Evolutionary conservation across 2,329 filamentous ascomycete genomes (phyloP), one percentile per base, ranked within the genome.

Genomic region (Escovopsis sp.): DNA sequence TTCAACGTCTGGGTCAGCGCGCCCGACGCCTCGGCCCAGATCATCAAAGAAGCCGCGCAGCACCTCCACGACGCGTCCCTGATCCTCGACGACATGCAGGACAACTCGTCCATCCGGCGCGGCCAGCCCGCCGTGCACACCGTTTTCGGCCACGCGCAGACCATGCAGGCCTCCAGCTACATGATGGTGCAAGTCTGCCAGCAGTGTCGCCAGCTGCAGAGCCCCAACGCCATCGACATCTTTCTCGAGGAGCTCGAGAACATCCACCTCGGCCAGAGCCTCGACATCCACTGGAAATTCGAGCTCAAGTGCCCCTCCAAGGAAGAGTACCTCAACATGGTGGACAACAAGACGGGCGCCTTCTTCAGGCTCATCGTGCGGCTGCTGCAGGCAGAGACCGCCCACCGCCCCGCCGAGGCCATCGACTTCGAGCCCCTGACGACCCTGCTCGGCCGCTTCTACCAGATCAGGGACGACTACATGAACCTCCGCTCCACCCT

Each of bases 71-170:
- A 27, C 5, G 21, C 21, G 6, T 34, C 11, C 13, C 23, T 27
- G 2, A n/a, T 26, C 13, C 42, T 62, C 4, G 58, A 60, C 34
- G 58, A 63, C 41, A 46, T 63, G 12, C 43, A 62, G 41, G 58
- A 62, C 34, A 35, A 41, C 2, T 59, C 58, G 1, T 21, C 39
- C 3, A 39, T 57, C 1, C 47, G 58, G 2, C 48, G 57, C 3
- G 54, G 53, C 3, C 46, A 45, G n/a, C 55, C 57, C 5, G 39
- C 57, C 1, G 44, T 54, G 1, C 58, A 62, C 36, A 40, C 39
- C 2, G 45, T 62, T 4, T 63, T 53, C 37, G 59, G 59, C 0
- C 21, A 28, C 4, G 43, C 46, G 0, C 57, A 60, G 35, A 49
- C 56, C 3, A 54, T 62, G 35, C 61, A 62, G 39, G 46, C 46